Conservation (phyloP, 257 asterid genomes). For the Solanum clarkiae region DNA sequence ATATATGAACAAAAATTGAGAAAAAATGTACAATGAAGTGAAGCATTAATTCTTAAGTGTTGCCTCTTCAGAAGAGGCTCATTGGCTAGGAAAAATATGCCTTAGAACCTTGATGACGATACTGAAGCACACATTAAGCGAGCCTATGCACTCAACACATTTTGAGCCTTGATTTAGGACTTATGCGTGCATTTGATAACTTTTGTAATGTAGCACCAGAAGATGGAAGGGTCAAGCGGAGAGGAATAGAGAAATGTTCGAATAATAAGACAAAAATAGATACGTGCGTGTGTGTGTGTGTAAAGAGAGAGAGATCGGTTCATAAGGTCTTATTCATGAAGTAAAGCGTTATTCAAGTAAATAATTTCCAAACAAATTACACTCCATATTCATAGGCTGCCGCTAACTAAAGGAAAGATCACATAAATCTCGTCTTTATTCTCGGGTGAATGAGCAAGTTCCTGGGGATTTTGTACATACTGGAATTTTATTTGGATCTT, state of each 20-base stretch:
- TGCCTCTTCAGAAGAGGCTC: neutral
- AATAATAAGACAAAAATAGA: neutral
- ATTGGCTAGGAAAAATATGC: neutral
- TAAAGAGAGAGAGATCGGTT: neutral
- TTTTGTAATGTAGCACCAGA: neutral
- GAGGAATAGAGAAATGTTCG: neutral
- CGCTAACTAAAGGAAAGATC: neutral
- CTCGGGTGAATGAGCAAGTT: neutral
- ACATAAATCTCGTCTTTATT: neutral
- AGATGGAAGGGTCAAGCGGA: neutral
- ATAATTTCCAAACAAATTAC: neutral
- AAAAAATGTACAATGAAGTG: neutral
- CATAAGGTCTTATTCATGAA: neutral
- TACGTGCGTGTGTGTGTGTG: neutral
- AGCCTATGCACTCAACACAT: neutral
- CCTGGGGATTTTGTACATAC: neutral
- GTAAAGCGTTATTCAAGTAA: neutral
- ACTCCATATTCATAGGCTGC: neutral
- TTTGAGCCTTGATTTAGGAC: neutral
- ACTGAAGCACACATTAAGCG: neutral
- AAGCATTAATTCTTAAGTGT: neutral
- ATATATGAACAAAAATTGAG: neutral
- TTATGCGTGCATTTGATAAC: neutral
- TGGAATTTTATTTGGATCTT: neutral
- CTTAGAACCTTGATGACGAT: neutral